Conservation (phyloP, 495 filamentous ascomycete species). For the Trichoderma orchidacearum region DNA sequence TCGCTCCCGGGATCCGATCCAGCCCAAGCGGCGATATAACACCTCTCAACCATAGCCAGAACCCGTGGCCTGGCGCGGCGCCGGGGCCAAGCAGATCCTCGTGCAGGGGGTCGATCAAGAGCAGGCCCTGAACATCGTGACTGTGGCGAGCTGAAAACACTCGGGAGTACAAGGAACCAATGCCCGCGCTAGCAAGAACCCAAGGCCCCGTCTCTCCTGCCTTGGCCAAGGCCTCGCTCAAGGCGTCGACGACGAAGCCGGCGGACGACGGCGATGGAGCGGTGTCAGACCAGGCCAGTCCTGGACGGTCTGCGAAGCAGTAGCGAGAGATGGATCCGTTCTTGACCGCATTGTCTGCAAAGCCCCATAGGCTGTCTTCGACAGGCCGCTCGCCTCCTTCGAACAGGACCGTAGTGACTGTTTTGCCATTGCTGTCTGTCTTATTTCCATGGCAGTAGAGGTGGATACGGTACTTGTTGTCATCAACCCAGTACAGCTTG, state of each 20-base stretch:
- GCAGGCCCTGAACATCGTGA: conserved; percentile 55
- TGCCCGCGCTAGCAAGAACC: conserved; percentile 49
- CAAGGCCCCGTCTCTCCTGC: conserved; percentile 79
- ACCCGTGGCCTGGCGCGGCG: conserved; percentile 55
- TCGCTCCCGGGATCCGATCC: conserved; percentile 59
- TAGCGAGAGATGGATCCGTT: conserved; percentile 73
- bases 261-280: conserved; percentile 86
- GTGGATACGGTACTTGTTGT: conserved; percentile 71
- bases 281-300: conserved; percentile 77
- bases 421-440: conserved; percentile 31
- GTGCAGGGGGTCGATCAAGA: conserved; percentile 78
- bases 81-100: conserved; percentile 65
- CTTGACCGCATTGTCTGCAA: conserved; percentile 48
- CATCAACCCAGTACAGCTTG: conserved; percentile 62
- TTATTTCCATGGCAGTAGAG: conserved; percentile 67
- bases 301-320: conserved; percentile 93
- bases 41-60: conserved; percentile 73
- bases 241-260: conserved; percentile 73
- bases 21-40: conserved; percentile 75
- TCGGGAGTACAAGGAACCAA: conserved; percentile 75
- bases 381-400: conserved; percentile 69
- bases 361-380: conserved; percentile 61
- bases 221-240: conserved; percentile 69
- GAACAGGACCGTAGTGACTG: conserved; percentile 57
- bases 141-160: conserved; percentile 77